Conservation (phyloP, 345 rosid genomes). For the Cochlearia excelsa region DNA sequence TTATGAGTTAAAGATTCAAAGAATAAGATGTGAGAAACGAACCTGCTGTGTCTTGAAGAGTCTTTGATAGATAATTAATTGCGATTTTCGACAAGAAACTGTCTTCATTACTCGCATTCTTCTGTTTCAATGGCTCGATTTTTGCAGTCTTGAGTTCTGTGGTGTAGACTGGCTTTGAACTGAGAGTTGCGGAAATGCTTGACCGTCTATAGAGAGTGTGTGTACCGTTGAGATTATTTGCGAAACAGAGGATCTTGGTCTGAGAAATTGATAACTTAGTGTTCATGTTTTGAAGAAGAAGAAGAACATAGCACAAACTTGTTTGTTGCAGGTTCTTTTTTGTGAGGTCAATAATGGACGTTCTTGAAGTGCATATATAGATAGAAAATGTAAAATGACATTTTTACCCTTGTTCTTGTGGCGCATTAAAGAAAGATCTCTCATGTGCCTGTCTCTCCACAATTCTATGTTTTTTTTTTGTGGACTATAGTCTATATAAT, state of each 20-base stretch:
- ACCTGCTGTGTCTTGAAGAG: constrained; percentile 63
- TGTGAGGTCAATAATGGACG: constrained; percentile 25
- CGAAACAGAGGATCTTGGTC: constrained; percentile 11
- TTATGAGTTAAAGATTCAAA: constrained; percentile 8
- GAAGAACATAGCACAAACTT: constrained; percentile 15
- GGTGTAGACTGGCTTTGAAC: constrained; percentile 30
- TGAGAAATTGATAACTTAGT: constrained; percentile 28
- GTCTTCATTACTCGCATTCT: constrained; percentile 44
- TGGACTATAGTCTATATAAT: too few relatives aligned
- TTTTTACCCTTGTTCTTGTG: constrained; percentile 14
- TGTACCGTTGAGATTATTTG: not conserved
- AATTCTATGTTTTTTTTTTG: too few relatives aligned
- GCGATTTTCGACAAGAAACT: constrained; percentile 55
- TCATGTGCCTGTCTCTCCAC: too few relatives aligned
- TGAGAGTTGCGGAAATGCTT: constrained; percentile 36
- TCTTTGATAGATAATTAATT: constrained; percentile 49
- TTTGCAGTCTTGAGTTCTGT: constrained; percentile 21
- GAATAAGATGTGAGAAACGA: not conserved
- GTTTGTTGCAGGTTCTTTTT: constrained; percentile 21
- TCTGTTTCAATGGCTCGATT: constrained; percentile 11
- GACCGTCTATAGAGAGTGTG: constrained; percentile 18
- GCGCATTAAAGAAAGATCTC: not conserved
- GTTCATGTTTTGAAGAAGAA: constrained; percentile 29
- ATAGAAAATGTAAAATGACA: constrained; percentile 13
- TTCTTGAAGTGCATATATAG: constrained; percentile 15